phyloP scores from a whole-genome alignment of 2,329 filamentous ascomycete genomes.

The Curvularia sp. region DNA sequence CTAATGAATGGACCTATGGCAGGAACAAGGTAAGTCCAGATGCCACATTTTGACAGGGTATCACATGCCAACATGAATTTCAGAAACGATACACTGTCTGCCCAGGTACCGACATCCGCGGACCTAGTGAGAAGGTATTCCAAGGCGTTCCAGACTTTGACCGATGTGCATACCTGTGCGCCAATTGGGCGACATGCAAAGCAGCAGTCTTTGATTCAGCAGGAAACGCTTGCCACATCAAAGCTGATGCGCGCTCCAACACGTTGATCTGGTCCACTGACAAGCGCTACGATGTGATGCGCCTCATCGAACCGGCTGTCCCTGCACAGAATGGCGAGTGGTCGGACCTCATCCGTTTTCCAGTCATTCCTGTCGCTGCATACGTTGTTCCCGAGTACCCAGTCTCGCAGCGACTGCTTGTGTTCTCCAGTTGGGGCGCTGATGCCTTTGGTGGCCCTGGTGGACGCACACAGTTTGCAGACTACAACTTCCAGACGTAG shows the following conservation, averaged over 20 bases:
- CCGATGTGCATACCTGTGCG: conserved; percentile 35
- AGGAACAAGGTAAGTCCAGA: conserved; percentile 24
- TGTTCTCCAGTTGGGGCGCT: conserved; percentile 39
- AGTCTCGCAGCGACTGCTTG: conserved; percentile 27
- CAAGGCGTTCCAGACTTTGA: conserved; percentile 21
- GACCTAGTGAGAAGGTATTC: conserved; percentile 26
- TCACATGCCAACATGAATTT: not conserved
- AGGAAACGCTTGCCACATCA: conserved; percentile 31
- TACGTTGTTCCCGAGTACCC: conserved; percentile 39
- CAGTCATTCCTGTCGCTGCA: conserved; percentile 40
- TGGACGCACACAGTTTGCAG: conserved; percentile 34
- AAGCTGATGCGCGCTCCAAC: conserved; percentile 30
- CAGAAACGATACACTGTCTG: conserved; percentile 35
- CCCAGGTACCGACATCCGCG: conserved; percentile 34
- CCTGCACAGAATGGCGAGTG: conserved; percentile 31
- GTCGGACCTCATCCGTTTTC: conserved; percentile 36
- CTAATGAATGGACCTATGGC: conserved; percentile 27
- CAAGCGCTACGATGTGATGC: conserved; percentile 37
- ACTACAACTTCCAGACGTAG: conserved; percentile 36
- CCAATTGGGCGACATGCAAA: conserved; percentile 25
- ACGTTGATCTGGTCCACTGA: conserved; percentile 39
- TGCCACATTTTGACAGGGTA: not conserved
- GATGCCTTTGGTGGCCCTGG: conserved; percentile 37
- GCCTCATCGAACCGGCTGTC: conserved; percentile 19
- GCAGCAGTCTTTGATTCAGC: conserved; percentile 34